A percentile compares a stretch with the other conserved stretches of the same genome.
Evolutionary conservation across 2,329 filamentous ascomycete species (phyloP).

Genomic region (Amauroascus niger): DNA sequence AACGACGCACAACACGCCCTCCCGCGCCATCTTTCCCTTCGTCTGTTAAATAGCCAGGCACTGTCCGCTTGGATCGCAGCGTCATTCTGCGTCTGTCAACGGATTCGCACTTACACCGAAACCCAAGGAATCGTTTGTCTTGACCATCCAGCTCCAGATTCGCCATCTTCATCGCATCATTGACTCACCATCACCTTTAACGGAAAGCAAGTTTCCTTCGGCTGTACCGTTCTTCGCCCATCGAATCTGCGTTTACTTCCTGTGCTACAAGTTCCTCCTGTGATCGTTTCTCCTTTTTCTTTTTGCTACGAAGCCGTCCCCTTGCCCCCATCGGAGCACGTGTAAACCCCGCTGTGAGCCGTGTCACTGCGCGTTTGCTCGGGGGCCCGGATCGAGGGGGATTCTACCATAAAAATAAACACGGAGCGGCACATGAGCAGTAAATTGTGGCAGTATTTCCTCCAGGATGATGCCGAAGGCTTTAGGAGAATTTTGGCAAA

Average conservation of each 20-base stretch:
- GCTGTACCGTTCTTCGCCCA: background rate
- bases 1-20: background rate
- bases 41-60: background rate
- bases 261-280: too few species aligned
- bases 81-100: background rate
- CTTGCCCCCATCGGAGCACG: conserved; percentile 1
- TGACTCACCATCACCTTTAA: background rate
- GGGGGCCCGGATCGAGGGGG: conserved; percentile 1
- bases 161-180: background rate
- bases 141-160: background rate
- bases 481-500: conserved; percentile 82
- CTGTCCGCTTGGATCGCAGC: conserved; percentile 2
- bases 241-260: background rate
- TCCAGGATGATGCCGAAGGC: conserved; percentile 93
- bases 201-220: background rate
- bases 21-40: background rate
- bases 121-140: background rate
- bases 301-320: background rate
- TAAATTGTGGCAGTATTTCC: conserved; percentile 90
- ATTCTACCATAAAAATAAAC: background rate
- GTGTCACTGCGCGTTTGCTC: conserved; percentile 13
- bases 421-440: conserved; percentile 70
- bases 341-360: conserved; percentile 8
- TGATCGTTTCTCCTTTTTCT: too few species aligned
- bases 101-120: background rate